Conservation (phyloP, 2,329 filamentous ascomycete species). For the Ophiostoma montium region DNA sequence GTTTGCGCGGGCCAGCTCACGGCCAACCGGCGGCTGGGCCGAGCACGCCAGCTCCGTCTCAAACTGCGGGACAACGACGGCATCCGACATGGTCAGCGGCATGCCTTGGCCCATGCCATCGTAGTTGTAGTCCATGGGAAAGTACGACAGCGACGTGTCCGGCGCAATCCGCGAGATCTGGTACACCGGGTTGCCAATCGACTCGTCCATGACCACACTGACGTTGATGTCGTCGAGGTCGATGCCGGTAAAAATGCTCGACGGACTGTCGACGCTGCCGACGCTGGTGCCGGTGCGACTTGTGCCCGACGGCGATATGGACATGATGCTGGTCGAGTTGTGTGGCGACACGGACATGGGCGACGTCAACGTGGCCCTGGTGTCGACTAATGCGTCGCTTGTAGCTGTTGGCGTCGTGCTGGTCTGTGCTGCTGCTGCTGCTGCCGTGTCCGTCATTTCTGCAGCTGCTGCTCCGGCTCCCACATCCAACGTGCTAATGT, state of each 20-base stretch:
- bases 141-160: not conserved
- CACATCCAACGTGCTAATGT: not conserved
- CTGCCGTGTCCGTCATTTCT: not conserved
- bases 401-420: not conserved
- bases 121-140: not conserved
- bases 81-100: conserved; percentile 3
- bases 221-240: conserved; percentile 26
- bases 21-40: not conserved
- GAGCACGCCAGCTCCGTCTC: conserved; percentile 3
- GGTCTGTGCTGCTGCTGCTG: not conserved
- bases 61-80: conserved; percentile 4
- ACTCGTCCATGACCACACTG: conserved; percentile 27
- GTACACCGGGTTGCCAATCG: conserved; percentile 29
- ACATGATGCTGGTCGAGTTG: not conserved
- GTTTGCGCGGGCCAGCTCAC: not conserved
- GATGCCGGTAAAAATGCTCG: conserved; percentile 20
- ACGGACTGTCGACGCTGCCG: conserved; percentile 1
- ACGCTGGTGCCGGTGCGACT: not conserved
- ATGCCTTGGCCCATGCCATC: not conserved
- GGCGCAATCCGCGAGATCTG: conserved; percentile 19
- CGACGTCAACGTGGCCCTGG: not conserved
- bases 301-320: not conserved
- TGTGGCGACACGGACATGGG: not conserved
- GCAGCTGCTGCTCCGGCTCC: not conserved
- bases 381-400: not conserved